phyloP scores from a whole-genome alignment of 257 asterid species.

The Nicotiana paniculata region DNA sequence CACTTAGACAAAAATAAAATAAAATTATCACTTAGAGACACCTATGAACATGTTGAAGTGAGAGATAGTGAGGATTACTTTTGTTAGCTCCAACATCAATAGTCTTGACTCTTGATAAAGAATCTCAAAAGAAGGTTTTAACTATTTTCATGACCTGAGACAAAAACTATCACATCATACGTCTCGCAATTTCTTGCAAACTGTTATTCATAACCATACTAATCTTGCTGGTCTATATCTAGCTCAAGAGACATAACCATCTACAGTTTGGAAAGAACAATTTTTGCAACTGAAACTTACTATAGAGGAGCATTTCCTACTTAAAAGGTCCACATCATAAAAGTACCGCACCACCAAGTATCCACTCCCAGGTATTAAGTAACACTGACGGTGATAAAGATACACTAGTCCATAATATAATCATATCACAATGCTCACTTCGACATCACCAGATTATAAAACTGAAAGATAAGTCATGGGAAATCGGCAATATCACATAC shows the following conservation, averaged over 20 bases:
- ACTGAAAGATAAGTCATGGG: not conserved
- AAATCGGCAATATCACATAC: not conserved
- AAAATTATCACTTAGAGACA: not conserved
- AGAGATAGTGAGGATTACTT: not conserved
- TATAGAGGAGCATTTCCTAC: not conserved
- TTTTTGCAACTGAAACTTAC: not conserved
- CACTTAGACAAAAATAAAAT: no score
- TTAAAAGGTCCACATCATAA: not conserved
- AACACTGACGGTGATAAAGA: not conserved
- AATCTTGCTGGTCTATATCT: not conserved
- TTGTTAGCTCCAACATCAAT: not conserved
- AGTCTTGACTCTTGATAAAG: not conserved
- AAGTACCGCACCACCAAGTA: not conserved
- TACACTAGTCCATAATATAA: not conserved
- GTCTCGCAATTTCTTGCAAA: not conserved
- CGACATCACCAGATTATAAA: not conserved
- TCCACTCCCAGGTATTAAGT: not conserved
- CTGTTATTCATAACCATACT: not conserved
- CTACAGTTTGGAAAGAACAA: not conserved
- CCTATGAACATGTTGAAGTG: not conserved
- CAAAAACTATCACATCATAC: not conserved
- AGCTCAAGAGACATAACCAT: constrained; percentile 7
- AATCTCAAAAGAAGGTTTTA: not conserved
- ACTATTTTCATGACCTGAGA: not conserved
- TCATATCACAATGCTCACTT: not conserved